phyloP scores from a whole-genome alignment of 2,329 filamentous ascomycete species.

The Exophiala viscosa region DNA sequence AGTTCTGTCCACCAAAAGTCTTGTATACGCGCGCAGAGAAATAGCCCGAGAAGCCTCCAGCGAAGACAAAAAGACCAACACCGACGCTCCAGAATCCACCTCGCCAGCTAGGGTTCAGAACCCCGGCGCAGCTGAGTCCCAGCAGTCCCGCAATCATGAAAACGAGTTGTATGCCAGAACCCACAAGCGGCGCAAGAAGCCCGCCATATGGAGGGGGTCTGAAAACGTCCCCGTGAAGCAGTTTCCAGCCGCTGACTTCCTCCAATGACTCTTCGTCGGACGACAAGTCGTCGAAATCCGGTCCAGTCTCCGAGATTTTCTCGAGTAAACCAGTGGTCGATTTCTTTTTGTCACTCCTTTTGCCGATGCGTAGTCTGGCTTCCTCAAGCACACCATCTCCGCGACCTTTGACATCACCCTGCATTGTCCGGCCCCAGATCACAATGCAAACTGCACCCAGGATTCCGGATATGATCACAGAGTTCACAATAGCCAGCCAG shows the following conservation, averaged over 20 bases:
- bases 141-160: constrained; percentile 75
- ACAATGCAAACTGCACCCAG: constrained; percentile 76
- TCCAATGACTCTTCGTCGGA: constrained; percentile 72
- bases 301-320: constrained; percentile 50
- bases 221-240: constrained; percentile 85
- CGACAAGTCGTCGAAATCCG: constrained; percentile 38
- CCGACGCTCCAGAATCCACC: constrained; percentile 84
- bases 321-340: constrained; percentile 58
- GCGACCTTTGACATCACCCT: constrained; percentile 72
- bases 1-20: constrained; percentile 73
- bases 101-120: constrained; percentile 83
- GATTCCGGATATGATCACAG: constrained; percentile 74
- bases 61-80: constrained; percentile 76
- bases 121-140: constrained; percentile 67
- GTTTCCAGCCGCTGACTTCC: constrained; percentile 82
- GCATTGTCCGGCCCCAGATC: constrained; percentile 73
- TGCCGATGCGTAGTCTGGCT: constrained; percentile 53
- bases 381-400: constrained; percentile 65
- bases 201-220: constrained; percentile 66
- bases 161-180: constrained; percentile 80
- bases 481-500: constrained; percentile 86
- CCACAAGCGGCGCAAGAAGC: constrained; percentile 73
- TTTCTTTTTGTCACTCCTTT: constrained; percentile 41
- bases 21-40: constrained; percentile 80
- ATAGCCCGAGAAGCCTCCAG: constrained; percentile 80